Evolutionary conservation across 2,329 filamentous ascomycete genomes (phyloP).

Genomic region (Lasiodiplodia theobromae): DNA sequence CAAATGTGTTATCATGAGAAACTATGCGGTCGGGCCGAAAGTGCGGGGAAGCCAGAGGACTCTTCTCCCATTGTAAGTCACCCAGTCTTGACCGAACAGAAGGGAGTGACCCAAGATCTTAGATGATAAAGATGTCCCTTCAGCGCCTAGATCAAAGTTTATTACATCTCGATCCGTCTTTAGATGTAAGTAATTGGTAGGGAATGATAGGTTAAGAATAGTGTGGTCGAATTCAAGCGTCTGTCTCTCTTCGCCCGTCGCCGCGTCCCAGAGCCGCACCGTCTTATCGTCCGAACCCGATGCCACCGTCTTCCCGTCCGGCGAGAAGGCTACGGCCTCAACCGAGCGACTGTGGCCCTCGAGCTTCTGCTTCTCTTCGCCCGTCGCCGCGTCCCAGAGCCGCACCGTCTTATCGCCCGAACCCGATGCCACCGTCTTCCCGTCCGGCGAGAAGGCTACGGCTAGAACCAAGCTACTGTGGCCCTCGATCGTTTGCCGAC

Average conservation of each 20-base stretch:
- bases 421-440: slow-evolving; percentile 32
- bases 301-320: slow-evolving; percentile 33
- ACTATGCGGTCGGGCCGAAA: too few species aligned
- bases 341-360: slow-evolving; percentile 29
- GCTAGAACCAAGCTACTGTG: background rate
- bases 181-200: too few species aligned
- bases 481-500: slow-evolving; percentile 15
- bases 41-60: too few species aligned
- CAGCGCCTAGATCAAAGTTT: too few species aligned
- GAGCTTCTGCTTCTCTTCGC: slow-evolving; percentile 26
- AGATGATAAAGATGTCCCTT: too few species aligned
- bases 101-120: too few species aligned
- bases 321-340: slow-evolving; percentile 31
- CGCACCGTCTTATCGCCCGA: slow-evolving; percentile 32
- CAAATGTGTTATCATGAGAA: too few species aligned
- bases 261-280: slow-evolving; percentile 31
- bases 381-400: slow-evolving; percentile 32
- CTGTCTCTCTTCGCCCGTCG: slow-evolving; percentile 11
- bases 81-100: too few species aligned
- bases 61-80: too few species aligned
- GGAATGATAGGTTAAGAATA: too few species aligned
- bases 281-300: slow-evolving; percentile 32
- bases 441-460: slow-evolving; percentile 34
- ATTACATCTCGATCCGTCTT: too few species aligned
- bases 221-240: too few species aligned